A percentile compares a stretch with the other conserved stretches of the same genome.
Evolutionary conservation across 371 early-diverging fungal genomes (phyloP).

Genomic region (Capillidium rhysosporum): DNA sequence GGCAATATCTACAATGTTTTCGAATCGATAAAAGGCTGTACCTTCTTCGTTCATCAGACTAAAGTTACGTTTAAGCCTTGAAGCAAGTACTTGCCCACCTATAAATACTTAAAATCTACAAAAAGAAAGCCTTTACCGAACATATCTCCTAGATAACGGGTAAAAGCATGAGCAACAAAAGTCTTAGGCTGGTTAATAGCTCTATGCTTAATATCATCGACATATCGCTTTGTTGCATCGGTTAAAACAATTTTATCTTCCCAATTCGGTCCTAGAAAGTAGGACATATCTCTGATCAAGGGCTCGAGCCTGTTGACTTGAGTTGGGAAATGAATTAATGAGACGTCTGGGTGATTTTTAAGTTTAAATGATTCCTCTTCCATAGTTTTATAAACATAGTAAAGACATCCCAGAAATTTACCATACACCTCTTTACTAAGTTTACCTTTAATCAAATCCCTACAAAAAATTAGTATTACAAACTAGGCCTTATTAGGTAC

Average conservation of each 20-base stretch:
- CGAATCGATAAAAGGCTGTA: constrained; percentile 19
- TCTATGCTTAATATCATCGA: constrained; percentile 17
- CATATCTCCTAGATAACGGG: constrained; percentile 28
- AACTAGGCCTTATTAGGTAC: constrained; percentile 10
- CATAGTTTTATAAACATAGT: constrained; percentile 22
- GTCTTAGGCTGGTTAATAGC: constrained; percentile 16
- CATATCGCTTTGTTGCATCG: constrained; percentile 18
- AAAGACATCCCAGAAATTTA: constrained; percentile 20
- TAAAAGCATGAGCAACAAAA: constrained; percentile 24
- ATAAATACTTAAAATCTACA: not conserved
- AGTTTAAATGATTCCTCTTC: constrained; percentile 18
- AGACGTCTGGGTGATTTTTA: constrained; percentile 17
- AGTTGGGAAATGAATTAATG: constrained; percentile 20
- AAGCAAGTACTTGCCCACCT: constrained; percentile 25
- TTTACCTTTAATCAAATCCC: constrained; percentile 12
- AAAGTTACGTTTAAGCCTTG: constrained; percentile 13
- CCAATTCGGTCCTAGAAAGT: constrained; percentile 14
- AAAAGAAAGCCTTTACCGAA: constrained; percentile 6
- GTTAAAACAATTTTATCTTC: constrained; percentile 16
- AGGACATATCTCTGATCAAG: constrained; percentile 18
- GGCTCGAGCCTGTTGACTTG: constrained; percentile 19
- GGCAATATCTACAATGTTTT: constrained; percentile 19
- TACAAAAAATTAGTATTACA: not conserved
- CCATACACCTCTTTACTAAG: constrained; percentile 22
- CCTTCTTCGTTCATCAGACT: constrained; percentile 12